Conservation (phyloP, 2,329 filamentous ascomycete species). For the Talaromyces atroroseus region DNA sequence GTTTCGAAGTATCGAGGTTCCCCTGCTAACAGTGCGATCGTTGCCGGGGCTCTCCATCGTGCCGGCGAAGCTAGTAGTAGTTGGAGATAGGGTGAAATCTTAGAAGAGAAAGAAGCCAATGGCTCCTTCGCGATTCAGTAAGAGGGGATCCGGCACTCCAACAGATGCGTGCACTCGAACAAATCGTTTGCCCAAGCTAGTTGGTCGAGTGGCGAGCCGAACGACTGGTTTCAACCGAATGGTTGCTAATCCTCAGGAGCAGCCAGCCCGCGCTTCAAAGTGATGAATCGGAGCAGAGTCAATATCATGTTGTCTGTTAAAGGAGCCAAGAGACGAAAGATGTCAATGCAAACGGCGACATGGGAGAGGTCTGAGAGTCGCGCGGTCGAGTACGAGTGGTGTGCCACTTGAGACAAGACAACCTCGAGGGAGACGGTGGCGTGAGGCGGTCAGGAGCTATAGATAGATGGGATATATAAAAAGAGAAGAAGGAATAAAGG, state of each 20-base stretch:
- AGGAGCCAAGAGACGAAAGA: not conserved
- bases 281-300: not conserved
- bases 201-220: not conserved
- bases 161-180: not conserved
- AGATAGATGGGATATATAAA: not conserved
- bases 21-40: not conserved
- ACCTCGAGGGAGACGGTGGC: not conserved
- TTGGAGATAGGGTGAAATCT: not conserved
- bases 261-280: conserved; percentile 9
- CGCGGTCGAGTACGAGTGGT: not conserved
- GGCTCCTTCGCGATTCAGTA: not conserved
- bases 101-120: not conserved
- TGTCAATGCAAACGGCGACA: conserved; percentile 1
- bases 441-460: not conserved
- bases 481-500: not conserved
- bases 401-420: not conserved
- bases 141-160: not conserved
- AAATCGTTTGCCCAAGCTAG: not conserved
- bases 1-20: not conserved
- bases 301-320: conserved; percentile 13
- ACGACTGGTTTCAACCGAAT: not conserved
- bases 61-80: not conserved
- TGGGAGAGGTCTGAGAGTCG: not conserved
- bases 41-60: not conserved
- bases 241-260: conserved; percentile 11